phyloP scores from a whole-genome alignment of 257 asterid genomes.

The Rhazya stricta region DNA sequence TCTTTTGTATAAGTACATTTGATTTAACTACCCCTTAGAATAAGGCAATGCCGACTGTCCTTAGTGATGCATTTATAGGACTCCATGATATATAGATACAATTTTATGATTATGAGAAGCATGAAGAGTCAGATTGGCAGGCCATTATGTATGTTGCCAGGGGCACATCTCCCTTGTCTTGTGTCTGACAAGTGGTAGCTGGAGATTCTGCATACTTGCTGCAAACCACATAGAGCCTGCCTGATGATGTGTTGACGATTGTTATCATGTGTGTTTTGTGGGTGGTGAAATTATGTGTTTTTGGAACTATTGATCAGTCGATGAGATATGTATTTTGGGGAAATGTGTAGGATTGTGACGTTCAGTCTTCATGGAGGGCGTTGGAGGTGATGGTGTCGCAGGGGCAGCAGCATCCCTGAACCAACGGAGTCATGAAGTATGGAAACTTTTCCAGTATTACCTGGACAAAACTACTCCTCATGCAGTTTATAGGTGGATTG shows the following conservation, averaged over 20 bases:
- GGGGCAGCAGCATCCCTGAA: constrained; percentile 64
- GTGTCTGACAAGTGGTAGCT: background rate
- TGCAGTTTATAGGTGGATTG: constrained; percentile 75
- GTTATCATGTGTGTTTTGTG: background rate
- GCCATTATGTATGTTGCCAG: background rate
- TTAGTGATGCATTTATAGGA: background rate
- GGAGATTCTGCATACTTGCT: background rate
- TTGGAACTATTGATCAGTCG: background rate
- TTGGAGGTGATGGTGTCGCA: constrained; percentile 45
- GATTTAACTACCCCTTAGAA: background rate
- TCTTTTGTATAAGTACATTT: background rate
- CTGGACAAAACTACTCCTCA: constrained; percentile 94
- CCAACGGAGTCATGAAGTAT: constrained; percentile 63
- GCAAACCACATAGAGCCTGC: background rate
- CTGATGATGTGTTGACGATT: background rate
- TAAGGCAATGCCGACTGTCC: background rate
- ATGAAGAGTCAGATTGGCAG: background rate
- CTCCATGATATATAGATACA: background rate
- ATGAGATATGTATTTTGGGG: background rate
- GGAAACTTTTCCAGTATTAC: constrained; percentile 71
- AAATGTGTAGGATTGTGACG: constrained; percentile 25
- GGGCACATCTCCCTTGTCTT: background rate
- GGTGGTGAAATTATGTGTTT: background rate
- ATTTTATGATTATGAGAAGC: background rate
- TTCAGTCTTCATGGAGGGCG: constrained; percentile 37